phyloP scores from a whole-genome alignment of 768 basidiomycete species.

The Tulasnella sp. region DNA sequence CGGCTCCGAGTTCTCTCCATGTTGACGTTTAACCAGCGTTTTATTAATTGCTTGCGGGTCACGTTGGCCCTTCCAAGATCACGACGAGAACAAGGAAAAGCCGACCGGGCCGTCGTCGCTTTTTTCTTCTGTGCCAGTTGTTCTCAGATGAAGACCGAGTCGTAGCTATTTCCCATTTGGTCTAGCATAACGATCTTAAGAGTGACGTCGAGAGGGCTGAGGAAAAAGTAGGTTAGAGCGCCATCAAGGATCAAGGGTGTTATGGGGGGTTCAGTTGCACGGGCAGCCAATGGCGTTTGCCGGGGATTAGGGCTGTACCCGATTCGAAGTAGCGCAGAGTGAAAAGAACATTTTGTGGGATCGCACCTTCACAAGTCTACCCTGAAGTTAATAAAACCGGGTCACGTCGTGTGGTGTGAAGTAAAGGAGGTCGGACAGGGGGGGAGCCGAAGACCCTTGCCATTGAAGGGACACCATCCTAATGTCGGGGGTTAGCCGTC shows the following conservation, averaged over 20 bases:
- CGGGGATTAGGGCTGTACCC: background rate
- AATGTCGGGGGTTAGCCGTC: constrained; percentile 11
- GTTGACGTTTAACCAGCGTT: background rate
- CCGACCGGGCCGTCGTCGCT: background rate
- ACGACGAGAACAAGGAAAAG: background rate
- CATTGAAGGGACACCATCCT: background rate
- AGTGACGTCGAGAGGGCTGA: constrained; percentile 3
- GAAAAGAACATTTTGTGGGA: background rate
- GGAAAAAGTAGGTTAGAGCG: background rate
- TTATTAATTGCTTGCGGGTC: background rate
- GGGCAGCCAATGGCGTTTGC: background rate
- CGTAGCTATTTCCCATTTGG: background rate
- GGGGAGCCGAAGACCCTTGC: constrained; percentile 6
- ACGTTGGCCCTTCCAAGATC: background rate
- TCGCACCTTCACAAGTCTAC: constrained; percentile 2
- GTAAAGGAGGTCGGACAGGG: background rate
- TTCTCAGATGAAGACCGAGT: background rate
- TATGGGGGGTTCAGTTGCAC: background rate
- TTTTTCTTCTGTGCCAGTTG: background rate
- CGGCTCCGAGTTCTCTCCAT: constrained; percentile 10
- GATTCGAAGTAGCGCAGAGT: background rate
- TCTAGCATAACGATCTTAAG: background rate
- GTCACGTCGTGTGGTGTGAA: constrained; percentile 6
- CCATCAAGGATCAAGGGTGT: constrained; percentile 14
- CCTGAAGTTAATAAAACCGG: constrained; percentile 7